Evolutionary conservation across 2,329 filamentous ascomycete genomes (phyloP), one percentile per base, ranked within the genome.

Genomic region (Coleophoma eucalyptorum): DNA sequence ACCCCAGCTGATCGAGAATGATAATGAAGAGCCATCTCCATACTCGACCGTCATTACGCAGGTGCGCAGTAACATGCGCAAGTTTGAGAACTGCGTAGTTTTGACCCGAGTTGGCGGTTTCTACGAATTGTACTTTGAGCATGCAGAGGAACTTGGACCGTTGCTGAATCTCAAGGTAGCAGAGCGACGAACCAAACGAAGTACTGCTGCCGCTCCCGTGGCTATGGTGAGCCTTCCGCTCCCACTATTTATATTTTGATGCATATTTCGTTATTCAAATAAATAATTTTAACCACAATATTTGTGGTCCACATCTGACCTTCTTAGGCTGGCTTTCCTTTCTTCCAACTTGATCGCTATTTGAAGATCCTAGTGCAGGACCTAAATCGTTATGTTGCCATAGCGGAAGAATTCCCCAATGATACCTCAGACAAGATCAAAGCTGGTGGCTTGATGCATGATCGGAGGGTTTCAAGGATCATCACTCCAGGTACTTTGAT

Each of bases 91-190:
- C 62, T 97, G 93, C 69, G 88, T 99, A 37, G 69, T 99, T 7
- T 73, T 99, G 53, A 99, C 94, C 4, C 83, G 93, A 50, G 91
- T 99, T 26, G 94, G 94, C 50, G 87, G 92, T 53, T 99, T 99
- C 71, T 99, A 97, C 70, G 94, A 99, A 80, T 75, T 99, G 52
- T 99, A 99, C 72, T 95, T 97, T 68, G 88, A 96, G 62, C 92
- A 99, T 67, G 94, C 95, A 11, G 89, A 96, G 52, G 86, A 96
- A 64, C 88, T 87, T 67, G 93, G 88, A 2, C 89, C 91, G 1
- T 74, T 96, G 42, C 76, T 99, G 56, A 94, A 91, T 62, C 72
- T 99, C 63, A 97, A 97, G 69, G 84, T 96, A 49, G 85, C 87
- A 2, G 80, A 80, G 50, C 94, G 90, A 67, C 91, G 84, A 68